Evolutionary conservation across 1,139 yeast species (phyloP).

Genomic region (Yamadazyma dushanensis): DNA sequence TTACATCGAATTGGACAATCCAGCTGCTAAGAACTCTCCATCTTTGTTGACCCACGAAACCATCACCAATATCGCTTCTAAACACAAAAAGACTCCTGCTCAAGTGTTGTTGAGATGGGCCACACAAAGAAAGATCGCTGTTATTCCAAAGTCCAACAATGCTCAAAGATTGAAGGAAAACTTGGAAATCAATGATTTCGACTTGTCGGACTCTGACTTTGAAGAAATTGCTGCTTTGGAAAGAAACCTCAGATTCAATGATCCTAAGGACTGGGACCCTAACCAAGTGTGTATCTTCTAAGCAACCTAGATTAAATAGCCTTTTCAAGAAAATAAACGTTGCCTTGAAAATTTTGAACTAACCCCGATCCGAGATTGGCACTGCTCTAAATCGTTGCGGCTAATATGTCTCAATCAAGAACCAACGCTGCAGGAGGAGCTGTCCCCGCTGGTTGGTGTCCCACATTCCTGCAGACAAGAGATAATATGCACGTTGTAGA

Average conservation of each 20-base stretch:
- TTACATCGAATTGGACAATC: slow-evolving; percentile 56
- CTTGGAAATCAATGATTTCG: slow-evolving; percentile 54
- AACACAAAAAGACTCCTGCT: slow-evolving; percentile 54
- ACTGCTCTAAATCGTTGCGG: too few species aligned
- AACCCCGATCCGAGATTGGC: too few species aligned
- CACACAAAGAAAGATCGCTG: slow-evolving; percentile 68
- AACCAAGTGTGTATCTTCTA: slow-evolving; percentile 18
- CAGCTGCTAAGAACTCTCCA: slow-evolving; percentile 53
- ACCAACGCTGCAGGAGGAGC: too few species aligned
- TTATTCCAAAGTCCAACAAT: slow-evolving; percentile 74
- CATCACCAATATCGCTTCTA: slow-evolving; percentile 53
- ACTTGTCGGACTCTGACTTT: slow-evolving; percentile 55
- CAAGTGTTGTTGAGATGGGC: slow-evolving; percentile 81
- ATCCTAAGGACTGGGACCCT: slow-evolving; percentile 46
- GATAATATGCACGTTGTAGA: too few species aligned
- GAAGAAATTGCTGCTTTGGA: slow-evolving; percentile 57
- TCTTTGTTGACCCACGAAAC: slow-evolving; percentile 55
- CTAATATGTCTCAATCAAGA: neutral
- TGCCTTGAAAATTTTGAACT: too few species aligned
- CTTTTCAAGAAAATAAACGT: too few species aligned
- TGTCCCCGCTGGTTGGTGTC: too few species aligned
- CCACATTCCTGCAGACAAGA: too few species aligned
- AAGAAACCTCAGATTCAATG: slow-evolving; percentile 74
- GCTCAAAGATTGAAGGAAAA: slow-evolving; percentile 59
- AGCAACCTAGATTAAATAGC: neutral